phyloP scores from a whole-genome alignment of 306 rosid species.

The Cicer pinnatifidum region DNA sequence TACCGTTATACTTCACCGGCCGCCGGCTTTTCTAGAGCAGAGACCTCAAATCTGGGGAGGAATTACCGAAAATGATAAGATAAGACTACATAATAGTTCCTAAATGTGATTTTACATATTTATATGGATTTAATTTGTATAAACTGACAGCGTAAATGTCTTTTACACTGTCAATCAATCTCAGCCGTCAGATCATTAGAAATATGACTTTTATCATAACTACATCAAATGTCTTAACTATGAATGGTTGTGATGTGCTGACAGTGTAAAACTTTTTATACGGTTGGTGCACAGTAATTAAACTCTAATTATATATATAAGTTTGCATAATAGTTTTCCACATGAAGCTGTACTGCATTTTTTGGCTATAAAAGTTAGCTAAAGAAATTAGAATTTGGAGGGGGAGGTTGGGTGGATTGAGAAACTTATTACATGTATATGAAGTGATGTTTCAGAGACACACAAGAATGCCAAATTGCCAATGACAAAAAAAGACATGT shows the following conservation, averaged over 20 bases:
- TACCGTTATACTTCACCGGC: slow-evolving; percentile 58
- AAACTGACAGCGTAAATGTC: no score
- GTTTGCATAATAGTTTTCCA: background rate
- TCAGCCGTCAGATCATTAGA: no score
- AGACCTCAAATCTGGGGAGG: slow-evolving; percentile 74
- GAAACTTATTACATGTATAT: background rate
- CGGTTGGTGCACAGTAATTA: no score
- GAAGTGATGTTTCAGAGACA: background rate
- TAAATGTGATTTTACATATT: slow-evolving; percentile 23
- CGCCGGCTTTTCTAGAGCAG: slow-evolving; percentile 72
- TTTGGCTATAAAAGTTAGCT: slow-evolving; percentile 20
- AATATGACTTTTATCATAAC: no score
- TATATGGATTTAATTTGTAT: no score
- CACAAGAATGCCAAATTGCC: background rate
- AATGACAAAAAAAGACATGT: background rate
- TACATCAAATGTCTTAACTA: no score
- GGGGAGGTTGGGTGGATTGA: background rate
- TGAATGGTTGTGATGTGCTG: no score
- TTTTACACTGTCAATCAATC: no score
- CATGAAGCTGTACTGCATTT: slow-evolving; percentile 11
- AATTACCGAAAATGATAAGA: slow-evolving; percentile 49
- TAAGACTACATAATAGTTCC: slow-evolving; percentile 33
- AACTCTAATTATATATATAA: background rate
- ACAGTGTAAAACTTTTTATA: no score
- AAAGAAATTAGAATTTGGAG: background rate